phyloP scores from a whole-genome alignment of 2,329 filamentous ascomycete species.

The Fusarium subglutinans region DNA sequence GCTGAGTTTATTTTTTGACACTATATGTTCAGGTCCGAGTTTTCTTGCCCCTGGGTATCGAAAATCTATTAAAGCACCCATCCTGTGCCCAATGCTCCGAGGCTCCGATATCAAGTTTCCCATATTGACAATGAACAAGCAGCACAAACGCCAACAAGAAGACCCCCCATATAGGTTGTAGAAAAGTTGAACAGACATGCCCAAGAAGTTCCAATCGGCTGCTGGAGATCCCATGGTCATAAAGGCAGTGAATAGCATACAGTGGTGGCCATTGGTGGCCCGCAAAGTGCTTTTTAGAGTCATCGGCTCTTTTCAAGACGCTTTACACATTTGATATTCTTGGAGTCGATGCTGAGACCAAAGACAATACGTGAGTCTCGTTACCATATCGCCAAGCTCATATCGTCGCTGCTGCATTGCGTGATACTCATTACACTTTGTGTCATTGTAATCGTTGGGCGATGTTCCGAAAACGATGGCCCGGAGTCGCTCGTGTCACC shows the following conservation, averaged over 20 bases:
- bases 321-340: background rate
- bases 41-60: background rate
- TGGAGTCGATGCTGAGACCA: background rate
- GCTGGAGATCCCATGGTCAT: background rate
- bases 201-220: background rate
- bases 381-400: background rate
- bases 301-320: background rate
- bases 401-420: slow-evolving; percentile 13
- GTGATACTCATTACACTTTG: slow-evolving; percentile 12
- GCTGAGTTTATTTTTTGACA: too few species aligned
- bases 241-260: background rate
- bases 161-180: background rate
- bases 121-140: background rate
- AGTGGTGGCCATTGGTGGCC: slow-evolving; percentile 9
- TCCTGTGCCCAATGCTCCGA: background rate
- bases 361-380: background rate
- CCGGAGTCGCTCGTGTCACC: background rate
- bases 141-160: background rate
- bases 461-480: slow-evolving; percentile 32
- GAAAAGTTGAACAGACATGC: background rate
- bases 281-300: slow-evolving; percentile 19
- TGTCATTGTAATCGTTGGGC: slow-evolving; percentile 14
- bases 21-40: too few species aligned
- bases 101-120: background rate
- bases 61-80: background rate